A percentile compares a stretch with the other conserved stretches of the same genome.
These are phyloP conservation scores for Drosera capensis DNA, from an alignment of 148 eudicot genomes.

Conservation along the genomic window DNA sequence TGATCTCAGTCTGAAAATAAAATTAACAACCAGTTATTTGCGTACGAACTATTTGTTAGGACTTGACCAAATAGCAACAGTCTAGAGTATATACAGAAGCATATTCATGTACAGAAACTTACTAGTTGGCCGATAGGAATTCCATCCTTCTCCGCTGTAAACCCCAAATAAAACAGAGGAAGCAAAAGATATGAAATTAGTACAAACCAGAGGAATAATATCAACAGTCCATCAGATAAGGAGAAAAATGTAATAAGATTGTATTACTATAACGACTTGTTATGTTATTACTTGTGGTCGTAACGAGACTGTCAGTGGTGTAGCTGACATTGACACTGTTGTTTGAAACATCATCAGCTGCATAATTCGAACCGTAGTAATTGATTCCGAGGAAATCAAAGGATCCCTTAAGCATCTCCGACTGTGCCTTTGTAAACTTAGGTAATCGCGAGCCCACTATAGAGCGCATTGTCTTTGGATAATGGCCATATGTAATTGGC, in stretches of 20 bases:
- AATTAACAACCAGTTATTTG: no score
- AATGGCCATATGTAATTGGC: conserved; percentile 15
- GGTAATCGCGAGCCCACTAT: conserved; percentile 11
- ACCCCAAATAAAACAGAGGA: no score
- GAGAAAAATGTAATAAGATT: neutral
- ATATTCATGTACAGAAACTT: no score
- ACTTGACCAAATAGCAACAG: no score
- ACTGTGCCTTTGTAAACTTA: conserved; percentile 11
- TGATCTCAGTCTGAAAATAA: neutral
- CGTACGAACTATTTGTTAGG: no score
- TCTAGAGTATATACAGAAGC: no score
- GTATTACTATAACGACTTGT: neutral
- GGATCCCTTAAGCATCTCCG: neutral
- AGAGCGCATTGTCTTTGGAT: conserved; percentile 15
- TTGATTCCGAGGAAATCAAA: neutral
- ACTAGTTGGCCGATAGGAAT: no score
- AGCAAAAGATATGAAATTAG: no score
- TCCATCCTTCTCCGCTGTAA: no score
- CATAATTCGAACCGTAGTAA: neutral
- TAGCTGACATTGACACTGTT: neutral
- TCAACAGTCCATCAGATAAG: no score
- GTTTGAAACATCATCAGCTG: neutral
- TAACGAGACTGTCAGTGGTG: neutral
- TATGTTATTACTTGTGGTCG: neutral
- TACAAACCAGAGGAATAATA: no score